These are phyloP conservation scores for Cyclotella baltica DNA, from an alignment of 108 stramenopile species.

Conservation along the genomic window DNA sequence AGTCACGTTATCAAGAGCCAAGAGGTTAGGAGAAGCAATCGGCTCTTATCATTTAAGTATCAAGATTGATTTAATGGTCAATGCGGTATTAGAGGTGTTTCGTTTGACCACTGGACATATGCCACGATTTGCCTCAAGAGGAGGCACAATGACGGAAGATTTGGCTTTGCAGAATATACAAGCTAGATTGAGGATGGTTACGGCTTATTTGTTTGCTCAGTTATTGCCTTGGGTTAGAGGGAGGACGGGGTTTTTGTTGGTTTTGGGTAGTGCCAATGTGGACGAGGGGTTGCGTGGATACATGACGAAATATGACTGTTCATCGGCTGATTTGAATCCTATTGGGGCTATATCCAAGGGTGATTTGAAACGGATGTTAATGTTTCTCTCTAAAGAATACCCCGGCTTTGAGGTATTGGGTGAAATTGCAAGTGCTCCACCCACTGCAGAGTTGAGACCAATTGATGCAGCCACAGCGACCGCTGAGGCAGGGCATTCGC, in stretches of 20 bases:
- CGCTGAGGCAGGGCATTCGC: conserved; percentile 75
- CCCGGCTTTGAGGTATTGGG: conserved; percentile 66
- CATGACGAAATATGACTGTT: conserved; percentile 99
- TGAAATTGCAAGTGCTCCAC: conserved; percentile 95
- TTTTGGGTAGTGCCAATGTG: conserved; percentile 97
- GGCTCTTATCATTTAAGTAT: conserved; percentile 93
- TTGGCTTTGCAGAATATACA: conserved; percentile 99
- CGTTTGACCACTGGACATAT: conserved; percentile 74
- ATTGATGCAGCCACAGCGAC: conserved; percentile 62
- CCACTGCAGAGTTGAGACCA: conserved; percentile 97
- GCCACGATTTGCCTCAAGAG: conserved; percentile 82
- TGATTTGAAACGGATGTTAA: conserved; percentile 87
- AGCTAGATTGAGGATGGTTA: conserved; percentile 97
- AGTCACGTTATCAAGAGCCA: conserved; percentile 83
- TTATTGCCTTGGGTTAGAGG: conserved; percentile 96
- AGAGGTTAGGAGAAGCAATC: conserved; percentile 85
- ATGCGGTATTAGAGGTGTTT: conserved; percentile 89
- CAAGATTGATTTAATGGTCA: conserved; percentile 92
- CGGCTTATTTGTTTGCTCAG: conserved; percentile 97
- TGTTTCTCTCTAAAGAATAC: conserved; percentile 78
- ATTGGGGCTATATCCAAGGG: conserved; percentile 97
- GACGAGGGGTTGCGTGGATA: conserved; percentile 99
- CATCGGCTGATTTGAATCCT: conserved; percentile 97
- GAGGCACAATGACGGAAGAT: conserved; percentile 93
- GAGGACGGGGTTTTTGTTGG: conserved; percentile 90